A percentile compares a stretch with the other conserved stretches of the same genome.
These are phyloP conservation scores for Cenchrus americanus DNA, from an alignment of 176 grass and related monocot species.

Conservation along the genomic window DNA sequence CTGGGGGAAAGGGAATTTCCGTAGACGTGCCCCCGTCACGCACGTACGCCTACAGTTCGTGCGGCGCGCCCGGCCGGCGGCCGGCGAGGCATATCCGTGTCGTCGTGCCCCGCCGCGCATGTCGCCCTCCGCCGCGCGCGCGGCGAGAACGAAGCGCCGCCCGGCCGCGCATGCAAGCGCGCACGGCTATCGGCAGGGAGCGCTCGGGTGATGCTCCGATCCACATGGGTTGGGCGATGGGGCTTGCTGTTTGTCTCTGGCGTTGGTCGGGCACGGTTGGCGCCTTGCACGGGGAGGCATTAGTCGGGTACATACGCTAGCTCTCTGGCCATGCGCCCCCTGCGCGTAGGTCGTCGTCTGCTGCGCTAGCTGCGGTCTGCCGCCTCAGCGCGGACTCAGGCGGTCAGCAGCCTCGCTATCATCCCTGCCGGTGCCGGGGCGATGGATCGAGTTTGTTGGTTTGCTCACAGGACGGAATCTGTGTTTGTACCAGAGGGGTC, in stretches of 20 bases:
- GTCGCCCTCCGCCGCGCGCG: no score
- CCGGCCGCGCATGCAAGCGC: no score
- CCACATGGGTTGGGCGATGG: no score
- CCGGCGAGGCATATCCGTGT: no score
- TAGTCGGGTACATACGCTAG: neutral
- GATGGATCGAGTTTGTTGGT: neutral
- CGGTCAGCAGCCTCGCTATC: neutral
- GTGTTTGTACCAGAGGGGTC: neutral
- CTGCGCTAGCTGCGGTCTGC: no score
- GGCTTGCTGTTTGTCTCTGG: conserved; percentile 8
- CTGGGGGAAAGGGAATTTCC: neutral
- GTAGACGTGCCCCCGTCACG: neutral
- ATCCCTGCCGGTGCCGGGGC: neutral
- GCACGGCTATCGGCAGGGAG: no score
- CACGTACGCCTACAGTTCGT: neutral
- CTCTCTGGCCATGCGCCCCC: neutral
- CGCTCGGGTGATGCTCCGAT: no score
- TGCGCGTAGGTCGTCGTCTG: neutral
- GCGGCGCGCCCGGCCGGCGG: no score
- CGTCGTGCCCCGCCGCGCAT: no score
- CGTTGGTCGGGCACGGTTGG: conserved; percentile 17
- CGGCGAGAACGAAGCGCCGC: no score
- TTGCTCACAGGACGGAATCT: conserved; percentile 9
- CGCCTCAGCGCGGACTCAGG: neutral
- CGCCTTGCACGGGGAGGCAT: conserved; percentile 27